These are phyloP conservation scores for Tetrahymena borealis DNA, from an alignment of 73 alveolate species.

Conservation along the genomic window DNA sequence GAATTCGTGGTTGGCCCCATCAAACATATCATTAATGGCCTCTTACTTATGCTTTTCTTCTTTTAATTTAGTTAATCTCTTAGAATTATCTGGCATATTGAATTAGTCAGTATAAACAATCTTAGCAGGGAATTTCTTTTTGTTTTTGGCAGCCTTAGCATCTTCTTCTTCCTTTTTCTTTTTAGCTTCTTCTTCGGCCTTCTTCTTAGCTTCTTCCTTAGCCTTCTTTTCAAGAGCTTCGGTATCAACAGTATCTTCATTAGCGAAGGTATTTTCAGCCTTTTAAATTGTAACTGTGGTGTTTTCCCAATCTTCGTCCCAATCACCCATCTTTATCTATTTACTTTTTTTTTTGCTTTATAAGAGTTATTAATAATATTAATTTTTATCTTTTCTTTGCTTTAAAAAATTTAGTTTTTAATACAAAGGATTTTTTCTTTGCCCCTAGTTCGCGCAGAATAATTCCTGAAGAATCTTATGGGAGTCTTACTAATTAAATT, in stretches of 20 bases:
- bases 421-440: no score
- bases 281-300: background rate
- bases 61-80: background rate
- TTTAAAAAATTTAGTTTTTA: no score
- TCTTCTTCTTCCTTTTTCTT: conserved; percentile 1
- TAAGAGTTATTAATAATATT: background rate
- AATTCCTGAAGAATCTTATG: no score
- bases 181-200: background rate
- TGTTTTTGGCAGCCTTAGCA: background rate
- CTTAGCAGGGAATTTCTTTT: background rate
- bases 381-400: background rate
- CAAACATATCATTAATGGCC: background rate
- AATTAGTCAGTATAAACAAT: background rate
- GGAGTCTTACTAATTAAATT: no score
- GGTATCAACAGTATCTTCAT: background rate
- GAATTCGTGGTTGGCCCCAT: background rate
- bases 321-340: background rate
- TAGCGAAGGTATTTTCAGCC: background rate
- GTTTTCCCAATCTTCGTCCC: background rate
- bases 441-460: no score
- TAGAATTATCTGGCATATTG: background rate
- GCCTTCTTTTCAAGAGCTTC: background rate
- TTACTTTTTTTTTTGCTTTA: background rate
- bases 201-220: background rate
- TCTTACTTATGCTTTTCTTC: background rate